phyloP scores from a whole-genome alignment of 1,284 basidiomycete species.

The Naganishia albida region DNA sequence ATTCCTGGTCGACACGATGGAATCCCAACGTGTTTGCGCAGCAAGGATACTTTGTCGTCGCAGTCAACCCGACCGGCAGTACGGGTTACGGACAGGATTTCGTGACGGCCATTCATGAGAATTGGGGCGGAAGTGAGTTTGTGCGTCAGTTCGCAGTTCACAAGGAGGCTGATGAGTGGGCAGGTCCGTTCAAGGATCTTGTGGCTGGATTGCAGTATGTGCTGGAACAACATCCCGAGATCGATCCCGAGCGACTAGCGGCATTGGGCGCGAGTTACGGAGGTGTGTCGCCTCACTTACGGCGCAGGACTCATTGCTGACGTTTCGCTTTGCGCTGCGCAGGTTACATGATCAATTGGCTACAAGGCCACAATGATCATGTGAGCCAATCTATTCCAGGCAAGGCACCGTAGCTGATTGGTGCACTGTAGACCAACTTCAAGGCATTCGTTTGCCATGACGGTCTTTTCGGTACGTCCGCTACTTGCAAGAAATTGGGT shows the following conservation, averaged over 20 bases:
- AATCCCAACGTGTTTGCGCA: slow-evolving; percentile 66
- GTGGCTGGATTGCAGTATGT: slow-evolving; percentile 72
- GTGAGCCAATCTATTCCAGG: slow-evolving; percentile 53
- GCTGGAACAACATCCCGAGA: slow-evolving; percentile 71
- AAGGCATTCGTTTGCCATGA: slow-evolving; percentile 87
- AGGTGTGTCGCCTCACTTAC: slow-evolving; percentile 35
- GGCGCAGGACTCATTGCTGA: not conserved
- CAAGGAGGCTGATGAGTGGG: no score
- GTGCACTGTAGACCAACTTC: slow-evolving; percentile 59
- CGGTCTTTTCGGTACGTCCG: slow-evolving; percentile 60
- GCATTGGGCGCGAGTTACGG: slow-evolving; percentile 59
- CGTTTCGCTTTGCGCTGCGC: not conserved
- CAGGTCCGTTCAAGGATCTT: slow-evolving; percentile 77
- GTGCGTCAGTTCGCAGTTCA: not conserved
- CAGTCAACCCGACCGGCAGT: slow-evolving; percentile 85
- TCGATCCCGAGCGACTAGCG: slow-evolving; percentile 75
- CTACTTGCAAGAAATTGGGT: slow-evolving; percentile 7
- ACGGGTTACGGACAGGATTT: slow-evolving; percentile 87
- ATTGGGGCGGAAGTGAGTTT: slow-evolving; percentile 53
- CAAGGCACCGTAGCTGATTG: not conserved
- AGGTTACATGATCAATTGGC: slow-evolving; percentile 69
- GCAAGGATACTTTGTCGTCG: slow-evolving; percentile 71
- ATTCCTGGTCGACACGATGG: slow-evolving; percentile 82
- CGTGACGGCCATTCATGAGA: slow-evolving; percentile 62
- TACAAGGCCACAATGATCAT: slow-evolving; percentile 81